phyloP scores from a whole-genome alignment of 2,329 filamentous ascomycete species.

The Colletotrichum tanaceti region DNA sequence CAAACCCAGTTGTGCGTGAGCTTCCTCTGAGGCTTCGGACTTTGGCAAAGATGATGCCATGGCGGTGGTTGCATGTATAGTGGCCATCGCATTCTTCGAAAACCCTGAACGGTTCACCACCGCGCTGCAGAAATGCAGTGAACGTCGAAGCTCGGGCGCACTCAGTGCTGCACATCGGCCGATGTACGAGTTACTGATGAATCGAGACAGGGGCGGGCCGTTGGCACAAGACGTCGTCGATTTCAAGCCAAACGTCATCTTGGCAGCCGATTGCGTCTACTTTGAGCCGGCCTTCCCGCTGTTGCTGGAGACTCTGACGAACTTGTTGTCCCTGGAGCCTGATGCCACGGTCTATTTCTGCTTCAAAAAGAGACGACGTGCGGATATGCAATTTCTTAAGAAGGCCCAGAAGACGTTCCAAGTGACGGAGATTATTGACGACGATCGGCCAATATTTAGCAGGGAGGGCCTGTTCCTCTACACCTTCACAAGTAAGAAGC shows the following conservation, averaged over 20 bases:
- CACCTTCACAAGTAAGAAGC: slow-evolving; percentile 60
- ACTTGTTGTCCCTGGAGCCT: slow-evolving; percentile 79
- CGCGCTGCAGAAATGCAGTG: slow-evolving; percentile 2
- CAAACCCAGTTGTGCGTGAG: slow-evolving; percentile 21
- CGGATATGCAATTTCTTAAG: slow-evolving; percentile 80
- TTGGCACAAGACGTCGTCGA: slow-evolving; percentile 64
- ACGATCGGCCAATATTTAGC: slow-evolving; percentile 67
- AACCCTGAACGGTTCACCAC: not conserved
- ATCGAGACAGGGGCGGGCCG: slow-evolving; percentile 66
- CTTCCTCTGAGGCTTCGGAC: slow-evolving; percentile 3
- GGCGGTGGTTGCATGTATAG: slow-evolving; percentile 6
- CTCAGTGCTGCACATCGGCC: slow-evolving; percentile 9
- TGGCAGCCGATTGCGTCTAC: slow-evolving; percentile 98
- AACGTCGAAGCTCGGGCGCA: not conserved
- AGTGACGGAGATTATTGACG: slow-evolving; percentile 71
- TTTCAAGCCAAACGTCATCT: slow-evolving; percentile 78
- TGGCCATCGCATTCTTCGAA: not conserved
- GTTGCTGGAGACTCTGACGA: slow-evolving; percentile 80
- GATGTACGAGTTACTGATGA: slow-evolving; percentile 32
- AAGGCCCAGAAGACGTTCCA: slow-evolving; percentile 74
- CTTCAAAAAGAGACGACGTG: slow-evolving; percentile 91
- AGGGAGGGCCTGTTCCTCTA: slow-evolving; percentile 72
- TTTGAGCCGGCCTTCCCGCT: slow-evolving; percentile 96
- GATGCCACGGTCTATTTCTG: slow-evolving; percentile 79
- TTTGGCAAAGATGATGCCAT: slow-evolving; percentile 3